Conservation (phyloP, 495 filamentous ascomycete genomes). For the Terfezia boudieri region DNA sequence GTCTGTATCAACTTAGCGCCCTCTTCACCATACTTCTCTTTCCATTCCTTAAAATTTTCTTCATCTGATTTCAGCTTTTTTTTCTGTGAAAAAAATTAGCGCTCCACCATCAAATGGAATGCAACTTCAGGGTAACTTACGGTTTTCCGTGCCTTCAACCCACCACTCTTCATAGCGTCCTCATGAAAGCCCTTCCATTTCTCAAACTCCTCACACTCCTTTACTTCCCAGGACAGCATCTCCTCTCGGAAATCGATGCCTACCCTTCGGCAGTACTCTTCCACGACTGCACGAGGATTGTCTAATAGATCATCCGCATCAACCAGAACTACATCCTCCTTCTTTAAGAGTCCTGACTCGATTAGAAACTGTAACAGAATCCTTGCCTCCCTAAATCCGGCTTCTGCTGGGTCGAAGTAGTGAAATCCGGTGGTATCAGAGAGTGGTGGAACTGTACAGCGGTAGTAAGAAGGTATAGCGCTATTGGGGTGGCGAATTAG, state of each 20-base stretch:
- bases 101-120: not conserved
- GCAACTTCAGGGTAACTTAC: conserved; percentile 30
- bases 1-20: conserved; percentile 51
- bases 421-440: conserved; percentile 62
- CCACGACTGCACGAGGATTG: conserved; percentile 46
- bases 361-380: conserved; percentile 64
- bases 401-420: conserved; percentile 63
- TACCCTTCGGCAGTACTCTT: conserved; percentile 55
- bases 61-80: conserved; percentile 39
- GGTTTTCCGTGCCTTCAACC: conserved; percentile 43
- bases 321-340: conserved; percentile 50
- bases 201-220: conserved; percentile 35
- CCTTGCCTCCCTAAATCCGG: conserved; percentile 73
- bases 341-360: conserved; percentile 34
- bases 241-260: conserved; percentile 43
- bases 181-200: conserved; percentile 97
- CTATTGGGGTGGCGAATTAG: conserved; percentile 78
- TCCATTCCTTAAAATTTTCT: conserved; percentile 58
- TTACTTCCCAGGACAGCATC: conserved; percentile 69
- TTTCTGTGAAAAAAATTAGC: conserved; percentile 22
- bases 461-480: conserved; percentile 79
- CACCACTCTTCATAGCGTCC: conserved; percentile 62
- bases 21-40: conserved; percentile 56
- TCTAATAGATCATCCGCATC: conserved; percentile 91
- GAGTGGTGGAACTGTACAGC: conserved; percentile 84